Base-by-base conservation (phyloP, 2,329 filamentous ascomycete species). In the Drechslerella coelobrocha region DNA sequence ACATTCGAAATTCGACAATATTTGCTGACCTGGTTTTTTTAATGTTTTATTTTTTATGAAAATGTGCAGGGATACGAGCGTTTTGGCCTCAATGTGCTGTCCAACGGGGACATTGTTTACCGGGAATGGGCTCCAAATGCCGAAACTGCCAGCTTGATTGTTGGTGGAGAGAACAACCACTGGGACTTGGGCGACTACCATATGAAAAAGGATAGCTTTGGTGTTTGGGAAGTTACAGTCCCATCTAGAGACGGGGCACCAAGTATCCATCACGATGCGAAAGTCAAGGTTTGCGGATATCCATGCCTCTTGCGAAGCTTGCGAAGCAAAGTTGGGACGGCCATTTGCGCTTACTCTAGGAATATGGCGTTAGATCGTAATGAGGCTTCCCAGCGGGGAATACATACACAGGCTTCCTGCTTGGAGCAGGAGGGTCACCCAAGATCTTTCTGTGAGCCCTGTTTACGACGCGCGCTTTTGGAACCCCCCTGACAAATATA, bases 351-450 rank as follows among this genome's bases (percentile, higher is more conserved):
- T n/a, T n/a, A n/a, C n/a, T n/a, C n/a, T n/a, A n/a, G n/a, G n/a
- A n/a, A n/a, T n/a, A n/a, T n/a, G n/a, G 12, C 26, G 21, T 27
- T 51, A 37, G 41, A 52, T 48, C 2, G 90, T 92, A 7, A 85
- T 99, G 79, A 86, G 90, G 53, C 84, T 91, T 8, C 91, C 90
- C 10, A 87, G 83, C 37, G 90, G 92, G 68, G 89, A 94, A 78
- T 85, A 88, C 75, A 86, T 93, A 75, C 93, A 97, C 81, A 87
- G 93, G 75, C 82, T 99, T 56, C 94, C 94, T 24, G 91, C 92
- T 26, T 99, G 94, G 94, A 97, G 97, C 82, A 96, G 89, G 78
- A 91, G 96, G 76, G 94, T 97, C 56, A 97, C 93, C 0, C 94
- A 99, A 80, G 92, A 99, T 74, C 83, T 97, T 48, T 84, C 82